phyloP scores from a whole-genome alignment of 225 moss, liverwort and hornwort species.

The Polytrichum formosum region DNA sequence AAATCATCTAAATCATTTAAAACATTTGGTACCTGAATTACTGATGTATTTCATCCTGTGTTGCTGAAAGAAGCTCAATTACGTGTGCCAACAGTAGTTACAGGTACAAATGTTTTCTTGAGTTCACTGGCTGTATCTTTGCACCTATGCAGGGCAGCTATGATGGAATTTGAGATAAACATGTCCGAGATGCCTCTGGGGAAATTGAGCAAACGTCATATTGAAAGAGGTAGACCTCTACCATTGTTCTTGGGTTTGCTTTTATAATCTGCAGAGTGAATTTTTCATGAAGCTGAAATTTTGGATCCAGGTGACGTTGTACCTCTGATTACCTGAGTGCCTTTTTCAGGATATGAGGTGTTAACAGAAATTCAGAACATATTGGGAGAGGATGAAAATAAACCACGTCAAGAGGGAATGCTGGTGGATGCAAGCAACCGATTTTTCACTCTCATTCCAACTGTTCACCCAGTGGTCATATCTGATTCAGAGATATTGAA shows the following conservation, averaged over 20 bases:
- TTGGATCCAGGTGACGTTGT: neutral
- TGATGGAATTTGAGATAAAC: conserved; percentile 97
- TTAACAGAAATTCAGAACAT: conserved; percentile 94
- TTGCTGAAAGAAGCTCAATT: too few species aligned
- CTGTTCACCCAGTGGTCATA: conserved; percentile 79
- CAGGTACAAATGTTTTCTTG: too few species aligned
- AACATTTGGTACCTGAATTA: too few species aligned
- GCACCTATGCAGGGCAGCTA: conserved; percentile 61
- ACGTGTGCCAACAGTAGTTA: too few species aligned
- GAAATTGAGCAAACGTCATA: conserved; percentile 91
- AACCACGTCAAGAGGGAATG: conserved; percentile 60
- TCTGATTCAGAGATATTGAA: conserved; percentile 54
- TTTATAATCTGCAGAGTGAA: neutral
- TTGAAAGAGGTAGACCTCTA: conserved; percentile 70
- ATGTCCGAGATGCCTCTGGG: conserved; percentile 96
- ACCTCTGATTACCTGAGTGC: neutral
- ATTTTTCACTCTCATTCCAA: conserved; percentile 93
- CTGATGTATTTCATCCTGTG: too few species aligned
- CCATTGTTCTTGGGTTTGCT: neutral
- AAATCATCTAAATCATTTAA: too few species aligned
- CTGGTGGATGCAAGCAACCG: conserved; percentile 94
- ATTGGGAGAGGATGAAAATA: conserved; percentile 35
- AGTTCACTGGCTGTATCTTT: neutral
- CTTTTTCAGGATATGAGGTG: conserved; percentile 75
- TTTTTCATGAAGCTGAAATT: neutral